Conservation (phyloP, 495 filamentous ascomycete genomes). For the Cladorrhinum samala region DNA sequence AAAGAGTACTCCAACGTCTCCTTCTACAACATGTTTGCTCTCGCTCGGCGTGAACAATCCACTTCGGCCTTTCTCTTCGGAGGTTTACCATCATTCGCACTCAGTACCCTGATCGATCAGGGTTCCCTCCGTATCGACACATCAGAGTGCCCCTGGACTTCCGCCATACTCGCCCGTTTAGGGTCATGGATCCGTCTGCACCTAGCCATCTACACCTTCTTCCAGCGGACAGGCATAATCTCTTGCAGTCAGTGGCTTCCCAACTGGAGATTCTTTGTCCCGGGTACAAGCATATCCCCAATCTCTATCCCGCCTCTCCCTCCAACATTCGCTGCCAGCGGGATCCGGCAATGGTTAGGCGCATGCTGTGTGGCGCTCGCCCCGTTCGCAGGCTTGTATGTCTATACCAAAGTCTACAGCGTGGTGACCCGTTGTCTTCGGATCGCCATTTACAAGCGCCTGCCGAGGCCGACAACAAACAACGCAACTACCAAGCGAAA, state of each 20-base stretch:
- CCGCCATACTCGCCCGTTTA: constrained; percentile 21
- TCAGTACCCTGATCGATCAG: constrained; percentile 19
- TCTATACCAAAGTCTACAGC: constrained; percentile 13
- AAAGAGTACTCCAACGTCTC: constrained; percentile 36
- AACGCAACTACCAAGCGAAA: background rate
- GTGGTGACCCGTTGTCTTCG: constrained; percentile 6
- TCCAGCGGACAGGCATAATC: constrained; percentile 45
- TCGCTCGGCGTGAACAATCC: constrained; percentile 27
- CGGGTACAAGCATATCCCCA: constrained; percentile 42
- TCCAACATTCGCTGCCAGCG: constrained; percentile 14
- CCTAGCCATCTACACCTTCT: constrained; percentile 39
- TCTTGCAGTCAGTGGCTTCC: constrained; percentile 35
- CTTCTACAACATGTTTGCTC: constrained; percentile 30
- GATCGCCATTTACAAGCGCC: constrained; percentile 6
- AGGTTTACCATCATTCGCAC: constrained; percentile 29
- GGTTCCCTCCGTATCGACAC: constrained; percentile 5
- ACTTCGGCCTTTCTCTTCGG: constrained; percentile 18
- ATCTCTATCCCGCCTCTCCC: constrained; percentile 34
- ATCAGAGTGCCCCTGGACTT: background rate
- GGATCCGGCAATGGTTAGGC: constrained; percentile 27
- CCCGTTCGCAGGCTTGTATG: constrained; percentile 32
- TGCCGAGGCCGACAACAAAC: constrained; percentile 19
- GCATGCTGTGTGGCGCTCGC: constrained; percentile 22
- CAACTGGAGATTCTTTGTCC: constrained; percentile 40
- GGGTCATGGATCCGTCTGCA: constrained; percentile 37